phyloP scores from a whole-genome alignment of 768 basidiomycete species.

The Serpula lacrymans region DNA sequence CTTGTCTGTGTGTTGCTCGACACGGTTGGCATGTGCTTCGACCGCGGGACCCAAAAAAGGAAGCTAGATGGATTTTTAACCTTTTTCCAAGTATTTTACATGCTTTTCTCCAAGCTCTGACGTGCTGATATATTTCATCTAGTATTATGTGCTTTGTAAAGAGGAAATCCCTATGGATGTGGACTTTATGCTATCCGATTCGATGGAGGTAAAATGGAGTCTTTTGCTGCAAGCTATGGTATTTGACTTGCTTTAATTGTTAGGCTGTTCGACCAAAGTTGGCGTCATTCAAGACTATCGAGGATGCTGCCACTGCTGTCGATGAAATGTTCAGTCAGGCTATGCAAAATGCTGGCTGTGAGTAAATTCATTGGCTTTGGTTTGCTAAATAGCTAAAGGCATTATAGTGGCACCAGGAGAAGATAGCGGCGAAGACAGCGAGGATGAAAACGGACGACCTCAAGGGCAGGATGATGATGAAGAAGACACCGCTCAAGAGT shows the following conservation, averaged over 20 bases:
- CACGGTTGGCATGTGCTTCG: conserved; percentile 97
- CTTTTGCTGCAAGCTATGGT: neutral
- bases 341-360: conserved; percentile 58
- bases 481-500: conserved; percentile 48
- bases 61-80: conserved; percentile 90
- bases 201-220: conserved; percentile 65
- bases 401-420: conserved; percentile 30
- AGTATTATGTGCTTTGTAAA: conserved; percentile 92
- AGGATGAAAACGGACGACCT: conserved; percentile 43
- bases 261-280: conserved; percentile 88
- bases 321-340: conserved; percentile 83
- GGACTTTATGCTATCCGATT: conserved; percentile 95
- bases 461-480: conserved; percentile 63
- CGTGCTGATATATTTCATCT: conserved; percentile 2
- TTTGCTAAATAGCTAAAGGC: conserved; percentile 14
- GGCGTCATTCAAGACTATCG: conserved; percentile 63
- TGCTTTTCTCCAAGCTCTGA: neutral
- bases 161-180: conserved; percentile 92
- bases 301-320: conserved; percentile 83
- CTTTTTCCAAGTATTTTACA: conserved; percentile 79
- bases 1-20: conserved; percentile 91
- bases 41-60: conserved; percentile 86
- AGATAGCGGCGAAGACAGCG: conserved; percentile 52
- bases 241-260: conserved; percentile 6
- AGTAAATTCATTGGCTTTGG: conserved; percentile 15